Percentiles rank a stretch among this genome's conserved stretches.
These are phyloP conservation scores for Angophora floribunda DNA, from an alignment of 345 rosid genomes.

Conservation along the genomic window DNA sequence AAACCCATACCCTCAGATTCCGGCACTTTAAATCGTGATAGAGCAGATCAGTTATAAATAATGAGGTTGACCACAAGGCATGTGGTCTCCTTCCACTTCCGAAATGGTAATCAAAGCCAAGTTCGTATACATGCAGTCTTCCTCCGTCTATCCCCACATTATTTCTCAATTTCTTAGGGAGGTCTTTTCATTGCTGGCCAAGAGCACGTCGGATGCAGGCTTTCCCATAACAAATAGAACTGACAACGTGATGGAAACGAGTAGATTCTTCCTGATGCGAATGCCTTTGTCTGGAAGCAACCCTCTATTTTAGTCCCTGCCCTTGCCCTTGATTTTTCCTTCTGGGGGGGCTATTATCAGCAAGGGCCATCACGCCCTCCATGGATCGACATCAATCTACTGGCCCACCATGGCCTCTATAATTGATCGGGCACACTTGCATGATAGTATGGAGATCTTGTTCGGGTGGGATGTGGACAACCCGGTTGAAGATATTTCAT, in stretches of 20 bases:
- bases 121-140: rapidly evolving
- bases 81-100: background rate
- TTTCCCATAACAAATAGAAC: background rate
- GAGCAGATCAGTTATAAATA: background rate
- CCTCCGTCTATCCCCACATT: rapidly evolving
- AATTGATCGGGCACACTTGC: background rate
- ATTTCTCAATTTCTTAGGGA: background rate
- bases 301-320: background rate
- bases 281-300: constrained; percentile 30
- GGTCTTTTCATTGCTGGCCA: background rate
- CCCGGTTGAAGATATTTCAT: background rate
- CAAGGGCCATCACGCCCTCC: background rate
- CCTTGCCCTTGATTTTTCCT: background rate
- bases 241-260: background rate
- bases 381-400: background rate
- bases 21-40: background rate
- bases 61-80: background rate
- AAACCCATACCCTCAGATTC: background rate
- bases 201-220: background rate
- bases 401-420: background rate
- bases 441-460: background rate
- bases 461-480: background rate
- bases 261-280: background rate
- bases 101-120: background rate
- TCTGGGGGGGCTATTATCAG: background rate